Conservation (phyloP, 2,329 filamentous ascomycete genomes). For the Colletotrichum cereale region DNA sequence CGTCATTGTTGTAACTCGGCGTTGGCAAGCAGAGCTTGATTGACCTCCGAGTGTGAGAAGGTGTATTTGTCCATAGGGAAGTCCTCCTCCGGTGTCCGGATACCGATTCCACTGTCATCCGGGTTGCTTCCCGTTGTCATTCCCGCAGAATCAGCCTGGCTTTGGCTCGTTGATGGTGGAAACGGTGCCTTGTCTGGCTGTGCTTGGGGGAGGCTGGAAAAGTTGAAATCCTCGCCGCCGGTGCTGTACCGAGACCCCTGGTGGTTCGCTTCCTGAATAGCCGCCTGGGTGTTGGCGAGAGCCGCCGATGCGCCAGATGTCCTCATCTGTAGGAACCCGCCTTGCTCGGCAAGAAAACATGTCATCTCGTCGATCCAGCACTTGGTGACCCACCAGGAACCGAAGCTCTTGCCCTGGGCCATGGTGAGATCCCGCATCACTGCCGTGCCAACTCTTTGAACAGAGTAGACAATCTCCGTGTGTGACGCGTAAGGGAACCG, state of each 20-base stretch:
- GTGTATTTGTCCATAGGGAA: constrained; percentile 72
- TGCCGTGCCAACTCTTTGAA: constrained; percentile 80
- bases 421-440: constrained; percentile 87
- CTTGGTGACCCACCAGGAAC: constrained; percentile 96
- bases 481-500: constrained; percentile 82
- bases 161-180: constrained; percentile 57
- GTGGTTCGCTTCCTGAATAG: constrained; percentile 52
- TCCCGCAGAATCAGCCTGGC: constrained; percentile 58
- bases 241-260: constrained; percentile 58
- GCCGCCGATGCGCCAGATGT: constrained; percentile 51
- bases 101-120: constrained; percentile 82
- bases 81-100: constrained; percentile 75
- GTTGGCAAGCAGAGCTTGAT: constrained; percentile 50
- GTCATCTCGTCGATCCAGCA: constrained; percentile 97
- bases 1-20: constrained; percentile 46
- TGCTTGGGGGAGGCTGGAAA: constrained; percentile 59
- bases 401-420: constrained; percentile 82
- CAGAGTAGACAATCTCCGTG: constrained; percentile 80
- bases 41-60: constrained; percentile 53
- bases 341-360: constrained; percentile 88
- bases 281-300: constrained; percentile 49
- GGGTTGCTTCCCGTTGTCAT: constrained; percentile 55
- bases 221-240: constrained; percentile 59
- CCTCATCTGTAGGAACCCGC: constrained; percentile 82
- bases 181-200: constrained; percentile 66